Evolutionary conservation across 2,329 filamentous ascomycete genomes (phyloP).

Genomic region (Fusarium sambucinum): DNA sequence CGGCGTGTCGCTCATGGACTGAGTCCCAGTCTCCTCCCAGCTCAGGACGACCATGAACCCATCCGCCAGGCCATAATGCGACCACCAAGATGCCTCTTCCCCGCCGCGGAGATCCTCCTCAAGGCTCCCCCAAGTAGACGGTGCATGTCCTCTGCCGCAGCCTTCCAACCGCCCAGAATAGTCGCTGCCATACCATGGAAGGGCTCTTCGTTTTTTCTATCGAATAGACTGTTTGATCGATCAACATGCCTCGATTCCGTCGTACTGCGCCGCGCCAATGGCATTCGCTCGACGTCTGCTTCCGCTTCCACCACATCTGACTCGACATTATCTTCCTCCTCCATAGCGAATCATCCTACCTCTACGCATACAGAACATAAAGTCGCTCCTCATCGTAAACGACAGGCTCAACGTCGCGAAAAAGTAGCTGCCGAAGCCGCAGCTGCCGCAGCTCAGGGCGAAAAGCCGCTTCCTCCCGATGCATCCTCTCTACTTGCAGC

Average conservation of each 20-base stretch:
- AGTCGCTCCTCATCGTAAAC: slow-evolving; percentile 53
- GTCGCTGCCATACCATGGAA: slow-evolving; percentile 35
- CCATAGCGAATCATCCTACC: slow-evolving; percentile 33
- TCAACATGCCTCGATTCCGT: slow-evolving; percentile 55
- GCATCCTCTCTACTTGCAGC: slow-evolving; percentile 69
- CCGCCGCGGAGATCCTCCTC: slow-evolving; percentile 48
- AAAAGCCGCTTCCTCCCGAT: slow-evolving; percentile 58
- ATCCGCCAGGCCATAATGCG: slow-evolving; percentile 50
- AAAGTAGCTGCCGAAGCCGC: slow-evolving; percentile 42
- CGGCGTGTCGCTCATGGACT: slow-evolving; percentile 45
- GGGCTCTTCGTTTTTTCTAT: slow-evolving; percentile 51
- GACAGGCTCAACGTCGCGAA: slow-evolving; percentile 50
- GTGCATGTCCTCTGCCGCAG: slow-evolving; percentile 51
- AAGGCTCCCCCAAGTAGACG: slow-evolving; percentile 40
- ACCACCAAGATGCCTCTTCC: slow-evolving; percentile 51
- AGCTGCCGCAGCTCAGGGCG: slow-evolving; percentile 31
- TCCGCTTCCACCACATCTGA: slow-evolving; percentile 29
- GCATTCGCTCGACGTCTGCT: slow-evolving; percentile 47
- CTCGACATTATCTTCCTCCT: slow-evolving; percentile 37
- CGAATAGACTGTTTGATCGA: slow-evolving; percentile 54
- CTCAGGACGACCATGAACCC: slow-evolving; percentile 48
- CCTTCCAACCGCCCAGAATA: slow-evolving; percentile 44
- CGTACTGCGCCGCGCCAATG: slow-evolving; percentile 47
- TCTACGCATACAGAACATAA: slow-evolving; percentile 38
- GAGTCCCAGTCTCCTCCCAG: slow-evolving; percentile 26